Evolutionary conservation across 495 filamentous ascomycete genomes (phyloP).

Genomic region (Filosporella fistucella): DNA sequence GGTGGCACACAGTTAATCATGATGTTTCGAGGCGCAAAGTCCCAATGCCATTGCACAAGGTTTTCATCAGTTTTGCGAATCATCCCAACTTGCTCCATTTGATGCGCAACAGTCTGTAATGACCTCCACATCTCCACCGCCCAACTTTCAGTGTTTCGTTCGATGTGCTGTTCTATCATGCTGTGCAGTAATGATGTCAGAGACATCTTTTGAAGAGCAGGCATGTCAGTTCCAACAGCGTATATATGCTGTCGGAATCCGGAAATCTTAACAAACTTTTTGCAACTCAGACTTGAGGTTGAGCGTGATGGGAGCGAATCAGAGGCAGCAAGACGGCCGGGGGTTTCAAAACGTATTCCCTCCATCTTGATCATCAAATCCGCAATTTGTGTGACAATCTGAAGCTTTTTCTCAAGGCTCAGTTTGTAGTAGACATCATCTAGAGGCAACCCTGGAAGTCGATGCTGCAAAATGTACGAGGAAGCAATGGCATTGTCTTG

Average conservation of each 20-base stretch:
- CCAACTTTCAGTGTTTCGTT: no score
- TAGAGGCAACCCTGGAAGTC: neutral
- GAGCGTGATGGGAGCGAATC: neutral
- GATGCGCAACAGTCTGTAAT: neutral
- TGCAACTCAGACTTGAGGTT: no score
- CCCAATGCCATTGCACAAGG: conserved; percentile 10
- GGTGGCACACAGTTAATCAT: no score
- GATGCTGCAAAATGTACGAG: conserved; percentile 5
- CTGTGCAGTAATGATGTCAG: no score
- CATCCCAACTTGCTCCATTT: conserved; percentile 5
- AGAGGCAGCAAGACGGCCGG: conserved; percentile 1
- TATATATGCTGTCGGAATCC: no score
- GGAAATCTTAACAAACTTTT: no score
- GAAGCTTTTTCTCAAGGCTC: conserved; percentile 6
- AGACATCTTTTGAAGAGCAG: no score
- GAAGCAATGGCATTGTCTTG: conserved; percentile 1
- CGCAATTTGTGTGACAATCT: conserved; percentile 5
- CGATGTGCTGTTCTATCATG: no score
- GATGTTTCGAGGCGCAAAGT: conserved; percentile 10
- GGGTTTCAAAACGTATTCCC: neutral
- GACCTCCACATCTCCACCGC: no score
- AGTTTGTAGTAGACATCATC: conserved; percentile 6
- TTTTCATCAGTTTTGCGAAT: neutral
- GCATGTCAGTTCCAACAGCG: no score
- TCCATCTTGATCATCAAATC: conserved; percentile 4